A percentile compares a stretch with the other conserved stretches of the same genome.
Conservation (phyloP, 163 green algal species). For the Chlamydomonas reinhardtii region DNA sequence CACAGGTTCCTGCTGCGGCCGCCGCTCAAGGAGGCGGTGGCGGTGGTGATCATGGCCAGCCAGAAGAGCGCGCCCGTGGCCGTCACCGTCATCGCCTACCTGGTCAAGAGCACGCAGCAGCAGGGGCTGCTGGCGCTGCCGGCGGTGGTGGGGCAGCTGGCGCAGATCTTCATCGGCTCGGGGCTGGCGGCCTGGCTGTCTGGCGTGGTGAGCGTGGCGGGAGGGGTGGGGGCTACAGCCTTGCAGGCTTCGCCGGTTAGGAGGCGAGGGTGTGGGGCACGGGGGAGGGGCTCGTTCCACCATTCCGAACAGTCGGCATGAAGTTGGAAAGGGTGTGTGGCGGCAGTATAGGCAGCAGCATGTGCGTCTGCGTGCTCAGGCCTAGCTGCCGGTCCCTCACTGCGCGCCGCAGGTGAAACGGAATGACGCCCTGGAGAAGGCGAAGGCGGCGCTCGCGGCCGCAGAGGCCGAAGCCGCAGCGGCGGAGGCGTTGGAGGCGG, state of each 20-base stretch:
- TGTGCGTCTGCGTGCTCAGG: too few species aligned
- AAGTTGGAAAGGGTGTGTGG: too few species aligned
- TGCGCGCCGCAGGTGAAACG: too few species aligned
- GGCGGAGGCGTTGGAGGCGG: too few species aligned
- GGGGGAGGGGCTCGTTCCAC: too few species aligned
- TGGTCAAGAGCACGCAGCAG: slow-evolving; percentile 35
- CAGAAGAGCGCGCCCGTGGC: slow-evolving; percentile 78
- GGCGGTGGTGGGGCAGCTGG: not conserved
- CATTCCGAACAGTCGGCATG: too few species aligned
- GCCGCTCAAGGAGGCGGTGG: slow-evolving; percentile 50
- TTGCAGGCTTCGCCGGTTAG: not conserved
- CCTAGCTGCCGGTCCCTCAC: too few species aligned
- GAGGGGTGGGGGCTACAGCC: too few species aligned
- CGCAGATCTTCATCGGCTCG: not conserved
- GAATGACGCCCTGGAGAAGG: too few species aligned
- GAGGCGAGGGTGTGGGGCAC: not conserved
- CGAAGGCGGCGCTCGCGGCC: too few species aligned
- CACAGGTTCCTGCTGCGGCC: slow-evolving; percentile 52
- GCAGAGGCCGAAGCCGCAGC: too few species aligned
- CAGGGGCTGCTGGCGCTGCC: slow-evolving; percentile 22
- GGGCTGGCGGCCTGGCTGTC: not conserved
- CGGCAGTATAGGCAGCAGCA: too few species aligned
- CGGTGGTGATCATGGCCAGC: slow-evolving; percentile 63
- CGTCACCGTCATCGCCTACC: slow-evolving; percentile 72
- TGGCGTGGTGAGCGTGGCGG: not conserved